Conservation (phyloP, 805 yeast genomes). For the Ogataea ganodermae region DNA sequence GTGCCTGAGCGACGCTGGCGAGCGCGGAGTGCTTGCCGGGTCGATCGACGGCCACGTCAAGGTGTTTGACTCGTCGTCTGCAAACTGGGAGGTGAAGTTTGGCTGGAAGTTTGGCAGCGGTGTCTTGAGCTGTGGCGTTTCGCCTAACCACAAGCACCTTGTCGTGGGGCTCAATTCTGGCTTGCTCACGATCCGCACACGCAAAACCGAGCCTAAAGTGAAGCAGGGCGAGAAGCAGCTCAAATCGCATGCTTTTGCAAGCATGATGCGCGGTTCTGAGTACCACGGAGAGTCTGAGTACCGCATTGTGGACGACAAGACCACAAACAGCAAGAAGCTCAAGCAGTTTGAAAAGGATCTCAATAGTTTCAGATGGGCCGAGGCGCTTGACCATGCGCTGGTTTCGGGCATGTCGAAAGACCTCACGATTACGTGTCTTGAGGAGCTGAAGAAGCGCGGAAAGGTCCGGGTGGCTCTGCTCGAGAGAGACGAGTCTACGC, state of each 20-base stretch:
- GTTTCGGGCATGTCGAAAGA: constrained; percentile 78
- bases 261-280: constrained; percentile 89
- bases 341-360: constrained; percentile 82
- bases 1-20: constrained; percentile 71
- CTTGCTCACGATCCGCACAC: constrained; percentile 81
- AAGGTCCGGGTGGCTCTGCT: constrained; percentile 79
- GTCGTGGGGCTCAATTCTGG: constrained; percentile 94
- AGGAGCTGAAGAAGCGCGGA: constrained; percentile 86
- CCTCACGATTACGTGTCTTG: constrained; percentile 76
- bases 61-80: constrained; percentile 75
- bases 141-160: constrained; percentile 85
- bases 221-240: constrained; percentile 48
- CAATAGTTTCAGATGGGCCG: constrained; percentile 88
- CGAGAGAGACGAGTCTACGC: constrained; percentile 76
- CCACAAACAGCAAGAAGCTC: constrained; percentile 54
- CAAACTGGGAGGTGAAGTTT: constrained; percentile 84
- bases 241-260: constrained; percentile 65
- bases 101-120: constrained; percentile 98
- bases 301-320: constrained; percentile 61
- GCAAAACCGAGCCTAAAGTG: constrained; percentile 65
- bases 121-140: constrained; percentile 83
- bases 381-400: constrained; percentile 88
- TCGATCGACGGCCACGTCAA: constrained; percentile 97
- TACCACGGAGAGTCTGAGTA: constrained; percentile 89
- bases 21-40: constrained; percentile 84